Evolutionary conservation across 2,329 filamentous ascomycete genomes (phyloP), one percentile per base, ranked within the genome.

Genomic region (Epichloe hybrida): DNA sequence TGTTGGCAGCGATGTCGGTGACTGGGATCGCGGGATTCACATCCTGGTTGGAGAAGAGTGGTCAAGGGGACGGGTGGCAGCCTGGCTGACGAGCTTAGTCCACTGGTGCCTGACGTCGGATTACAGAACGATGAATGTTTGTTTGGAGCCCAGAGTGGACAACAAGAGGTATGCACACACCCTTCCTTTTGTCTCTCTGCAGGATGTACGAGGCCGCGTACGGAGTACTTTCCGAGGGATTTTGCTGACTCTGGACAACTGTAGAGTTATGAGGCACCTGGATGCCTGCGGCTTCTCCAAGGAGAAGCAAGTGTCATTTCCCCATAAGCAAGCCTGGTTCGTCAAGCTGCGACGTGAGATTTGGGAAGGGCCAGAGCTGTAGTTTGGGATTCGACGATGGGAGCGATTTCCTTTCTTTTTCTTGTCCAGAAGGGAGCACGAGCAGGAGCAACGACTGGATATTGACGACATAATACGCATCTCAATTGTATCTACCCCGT

Each of bases 11-110:
- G 75, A 78, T 3, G 80, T 82, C 0, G 79, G 77, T 7, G 86
- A 95, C 59, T 97, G 85, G 67, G 91, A 97, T 59, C 75, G 93
- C 5, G 93, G 93, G 0, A 69, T 97, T 17, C 93, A 98, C 61
- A 81, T 93, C 12, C 72, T 98, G 39, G 78, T 98, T 3, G 93
- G 93, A 1, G 93, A 97, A 68, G 83, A 96, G 59, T 94, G 93
- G 71, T 94, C 89, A 51, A 76, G 91, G 48, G 91, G 91, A 0
- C 70, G 80, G n/a, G 85, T 96, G 21, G 79, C 79, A 49, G 73
- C 83, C 35, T 98, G 93, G 93, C 65, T 96, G 57, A 86, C 80
- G 48, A 84, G 88, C 20, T 64, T 97, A 57, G 83, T 93, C n/a
- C 93, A 98, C 66, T 91, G 84, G 73, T 86, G 84, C 58, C 84